Evolutionary conservation across 192 early-diverging fungal species (phyloP).

Genomic region (Mycoemilia scoparia): DNA sequence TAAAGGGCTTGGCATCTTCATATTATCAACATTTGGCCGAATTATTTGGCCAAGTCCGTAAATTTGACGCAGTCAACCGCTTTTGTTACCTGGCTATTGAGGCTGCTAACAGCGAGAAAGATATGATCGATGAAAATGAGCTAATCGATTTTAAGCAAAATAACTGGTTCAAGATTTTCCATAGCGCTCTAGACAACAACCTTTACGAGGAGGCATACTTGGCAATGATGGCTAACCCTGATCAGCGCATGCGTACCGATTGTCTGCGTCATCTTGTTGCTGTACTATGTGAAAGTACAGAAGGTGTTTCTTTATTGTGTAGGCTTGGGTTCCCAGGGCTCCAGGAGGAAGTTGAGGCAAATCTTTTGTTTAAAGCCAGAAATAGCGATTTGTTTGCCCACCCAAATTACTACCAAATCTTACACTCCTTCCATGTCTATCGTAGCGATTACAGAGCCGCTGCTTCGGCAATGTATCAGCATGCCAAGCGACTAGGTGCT

Average conservation of each 20-base stretch:
- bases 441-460: conserved; percentile 32
- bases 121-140: conserved; percentile 1
- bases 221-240: conserved; percentile 27
- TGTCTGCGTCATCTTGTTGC: conserved; percentile 25
- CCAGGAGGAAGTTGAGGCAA: conserved; percentile 26
- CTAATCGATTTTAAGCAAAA: conserved; percentile 1
- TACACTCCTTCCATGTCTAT: conserved; percentile 30
- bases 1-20: conserved; percentile 5
- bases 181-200: conserved; percentile 16
- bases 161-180: conserved; percentile 30
- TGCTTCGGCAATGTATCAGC: conserved; percentile 32
- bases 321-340: conserved; percentile 18
- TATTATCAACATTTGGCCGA: conserved; percentile 24
- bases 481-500: conserved; percentile 13
- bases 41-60: conserved; percentile 10
- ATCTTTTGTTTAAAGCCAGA: conserved; percentile 27
- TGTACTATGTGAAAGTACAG: conserved; percentile 24
- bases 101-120: conserved; percentile 7
- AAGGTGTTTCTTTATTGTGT: conserved; percentile 16
- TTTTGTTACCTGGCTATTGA: conserved; percentile 17
- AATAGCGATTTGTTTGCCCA: conserved; percentile 14
- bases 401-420: conserved; percentile 27
- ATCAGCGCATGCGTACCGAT: conserved; percentile 13
- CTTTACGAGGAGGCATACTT: conserved; percentile 23
- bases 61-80: conserved; percentile 2